Conservation (phyloP, 2,329 filamentous ascomycete genomes). For the Pyrenophora tritici-repentis region DNA sequence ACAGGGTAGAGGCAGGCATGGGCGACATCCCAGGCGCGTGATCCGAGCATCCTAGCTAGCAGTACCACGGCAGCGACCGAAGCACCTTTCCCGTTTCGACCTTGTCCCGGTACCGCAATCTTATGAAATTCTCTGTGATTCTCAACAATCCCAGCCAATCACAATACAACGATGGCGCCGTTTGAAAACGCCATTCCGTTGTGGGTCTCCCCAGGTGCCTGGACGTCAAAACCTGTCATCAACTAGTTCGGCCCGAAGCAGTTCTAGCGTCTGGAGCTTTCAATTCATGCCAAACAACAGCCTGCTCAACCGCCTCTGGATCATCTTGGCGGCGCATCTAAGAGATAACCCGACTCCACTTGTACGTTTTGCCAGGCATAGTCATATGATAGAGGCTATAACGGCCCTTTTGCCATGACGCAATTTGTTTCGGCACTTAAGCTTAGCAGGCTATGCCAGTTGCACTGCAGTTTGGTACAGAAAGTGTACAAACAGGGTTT, state of each 20-base stretch:
- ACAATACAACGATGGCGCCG: background rate
- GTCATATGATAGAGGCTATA: slow-evolving; percentile 6
- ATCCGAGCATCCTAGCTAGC: background rate
- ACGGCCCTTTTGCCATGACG: slow-evolving; percentile 11
- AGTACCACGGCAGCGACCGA: background rate
- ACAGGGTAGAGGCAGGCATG: background rate
- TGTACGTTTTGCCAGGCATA: slow-evolving; percentile 4
- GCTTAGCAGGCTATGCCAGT: slow-evolving; percentile 5
- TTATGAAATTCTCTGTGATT: slow-evolving; percentile 2
- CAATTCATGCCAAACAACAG: slow-evolving; percentile 15
- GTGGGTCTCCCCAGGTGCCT: slow-evolving; percentile 8
- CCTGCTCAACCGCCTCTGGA: slow-evolving; percentile 4
- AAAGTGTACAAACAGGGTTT: too few species aligned
- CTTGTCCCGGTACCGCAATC: slow-evolving; percentile 6
- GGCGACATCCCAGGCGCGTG: background rate
- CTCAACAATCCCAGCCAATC: slow-evolving; percentile 1
- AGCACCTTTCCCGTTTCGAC: slow-evolving; percentile 6
- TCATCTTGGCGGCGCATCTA: slow-evolving; percentile 13
- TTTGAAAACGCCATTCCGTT: background rate
- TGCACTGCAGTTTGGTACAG: background rate
- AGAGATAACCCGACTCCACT: slow-evolving; percentile 10
- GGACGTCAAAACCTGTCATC: slow-evolving; percentile 12
- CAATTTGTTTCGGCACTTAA: slow-evolving; percentile 11
- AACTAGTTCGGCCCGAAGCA: slow-evolving; percentile 16
- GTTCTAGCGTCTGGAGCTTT: slow-evolving; percentile 2